Evolutionary conservation across 208 protist species (phyloP).

Genomic region (Acanthamoeba triangularis): DNA sequence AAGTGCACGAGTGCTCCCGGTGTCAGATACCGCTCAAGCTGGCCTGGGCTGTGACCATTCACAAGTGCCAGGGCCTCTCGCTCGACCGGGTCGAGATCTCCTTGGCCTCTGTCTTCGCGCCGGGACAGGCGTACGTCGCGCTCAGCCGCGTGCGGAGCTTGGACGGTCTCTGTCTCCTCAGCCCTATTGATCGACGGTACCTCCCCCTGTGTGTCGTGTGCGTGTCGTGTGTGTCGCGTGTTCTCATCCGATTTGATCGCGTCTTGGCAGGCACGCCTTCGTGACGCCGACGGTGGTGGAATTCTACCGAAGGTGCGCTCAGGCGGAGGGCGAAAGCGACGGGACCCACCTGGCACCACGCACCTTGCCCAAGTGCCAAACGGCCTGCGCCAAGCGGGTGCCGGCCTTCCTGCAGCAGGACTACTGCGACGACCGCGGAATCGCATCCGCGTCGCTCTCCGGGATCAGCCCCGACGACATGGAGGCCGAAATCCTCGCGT

Average conservation of each 20-base stretch:
- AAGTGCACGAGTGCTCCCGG: not conserved
- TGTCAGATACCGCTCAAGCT: slow-evolving; percentile 92
- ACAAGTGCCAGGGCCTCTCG: slow-evolving; percentile 97
- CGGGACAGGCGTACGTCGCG: not conserved
- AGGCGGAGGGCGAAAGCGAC: not conserved
- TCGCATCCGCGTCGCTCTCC: not conserved
- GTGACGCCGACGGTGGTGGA: not conserved
- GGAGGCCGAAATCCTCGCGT: not conserved
- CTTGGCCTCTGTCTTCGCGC: not conserved
- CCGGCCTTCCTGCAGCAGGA: not conserved
- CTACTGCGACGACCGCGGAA: not conserved
- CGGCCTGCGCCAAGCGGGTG: not conserved
- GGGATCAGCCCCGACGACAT: not conserved
- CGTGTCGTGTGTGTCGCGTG: not conserved
- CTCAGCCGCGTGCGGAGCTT: slow-evolving; percentile 3
- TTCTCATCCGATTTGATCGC: not conserved
- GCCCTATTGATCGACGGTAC: not conserved
- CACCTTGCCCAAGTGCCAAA: not conserved
- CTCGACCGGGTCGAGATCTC: slow-evolving; percentile 59
- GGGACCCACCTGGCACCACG: not conserved
- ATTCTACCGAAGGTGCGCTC: not conserved
- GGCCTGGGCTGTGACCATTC: slow-evolving; percentile 97
- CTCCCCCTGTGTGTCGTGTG: not conserved
- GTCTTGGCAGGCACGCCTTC: not conserved
- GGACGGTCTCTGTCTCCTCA: slow-evolving; percentile 12